These are phyloP conservation scores for Xylaria sp. DNA, from an alignment of 2,329 filamentous ascomycete genomes.

Conservation along the genomic window DNA sequence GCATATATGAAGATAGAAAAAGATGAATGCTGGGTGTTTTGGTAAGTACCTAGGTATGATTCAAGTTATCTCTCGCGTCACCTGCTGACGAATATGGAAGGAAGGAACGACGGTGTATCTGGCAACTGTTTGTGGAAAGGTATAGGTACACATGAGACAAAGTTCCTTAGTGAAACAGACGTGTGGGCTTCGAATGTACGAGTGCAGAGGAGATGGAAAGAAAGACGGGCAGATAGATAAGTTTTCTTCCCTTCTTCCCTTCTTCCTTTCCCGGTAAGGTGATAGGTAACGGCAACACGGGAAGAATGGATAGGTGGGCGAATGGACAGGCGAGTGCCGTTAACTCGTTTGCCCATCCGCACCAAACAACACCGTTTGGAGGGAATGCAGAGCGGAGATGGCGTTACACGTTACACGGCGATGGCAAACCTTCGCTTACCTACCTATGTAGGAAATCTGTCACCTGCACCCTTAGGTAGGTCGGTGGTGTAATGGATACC, in stretches of 20 bases:
- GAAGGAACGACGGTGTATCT: not conserved
- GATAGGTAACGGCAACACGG: too few relatives aligned
- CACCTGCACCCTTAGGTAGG: conserved; percentile 1
- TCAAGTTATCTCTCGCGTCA: not conserved
- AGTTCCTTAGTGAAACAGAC: conserved; percentile 21
- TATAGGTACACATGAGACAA: conserved; percentile 16
- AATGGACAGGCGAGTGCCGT: not conserved
- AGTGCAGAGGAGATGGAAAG: not conserved
- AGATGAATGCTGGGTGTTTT: not conserved
- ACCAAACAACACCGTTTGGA: conserved; percentile 1
- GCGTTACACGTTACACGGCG: conserved; percentile 25
- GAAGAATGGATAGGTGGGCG: not conserved
- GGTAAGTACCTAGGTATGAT: not conserved
- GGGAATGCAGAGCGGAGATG: conserved; percentile 15
- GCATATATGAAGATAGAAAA: conserved; percentile 8
- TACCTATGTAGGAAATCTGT: conserved; percentile 5
- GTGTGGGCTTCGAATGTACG: conserved; percentile 13
- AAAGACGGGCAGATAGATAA: not conserved
- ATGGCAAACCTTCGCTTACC: conserved; percentile 25
- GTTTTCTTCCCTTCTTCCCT: not conserved
- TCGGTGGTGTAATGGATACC: conserved; percentile 16
- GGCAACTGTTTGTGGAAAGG: conserved; percentile 11
- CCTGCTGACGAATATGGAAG: not conserved
- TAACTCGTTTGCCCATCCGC: conserved; percentile 7
- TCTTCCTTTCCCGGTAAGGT: not conserved